phyloP scores from a whole-genome alignment of 192 early-diverging fungal species.

The Backusella macrospora region DNA sequence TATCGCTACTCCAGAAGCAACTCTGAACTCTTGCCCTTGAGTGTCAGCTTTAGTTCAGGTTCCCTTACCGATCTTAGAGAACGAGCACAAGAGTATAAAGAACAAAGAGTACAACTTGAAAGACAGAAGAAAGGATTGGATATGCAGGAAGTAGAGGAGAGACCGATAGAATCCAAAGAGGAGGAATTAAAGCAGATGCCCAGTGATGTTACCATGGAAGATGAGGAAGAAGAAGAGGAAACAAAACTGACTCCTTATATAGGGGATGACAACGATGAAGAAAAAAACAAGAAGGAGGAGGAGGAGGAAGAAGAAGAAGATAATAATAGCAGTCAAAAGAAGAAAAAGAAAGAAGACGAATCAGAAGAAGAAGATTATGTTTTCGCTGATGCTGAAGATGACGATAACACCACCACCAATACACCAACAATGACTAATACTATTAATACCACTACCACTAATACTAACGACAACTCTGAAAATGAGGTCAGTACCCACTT shows the following conservation, averaged over 20 bases:
- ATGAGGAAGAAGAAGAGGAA: constrained; percentile 19
- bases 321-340: too few species aligned
- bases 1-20: not conserved
- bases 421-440: not conserved
- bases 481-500: not conserved
- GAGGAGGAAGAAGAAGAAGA: constrained; percentile 32
- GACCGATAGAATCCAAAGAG: not conserved
- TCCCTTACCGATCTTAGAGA: constrained; percentile 21
- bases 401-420: not conserved
- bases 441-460: not conserved
- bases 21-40: constrained; percentile 15
- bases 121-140: not conserved
- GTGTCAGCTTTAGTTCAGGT: not conserved
- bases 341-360: not conserved
- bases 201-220: not conserved
- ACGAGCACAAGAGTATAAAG: constrained; percentile 6
- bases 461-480: not conserved
- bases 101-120: not conserved
- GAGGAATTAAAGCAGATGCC: too few species aligned
- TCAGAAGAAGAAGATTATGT: not conserved
- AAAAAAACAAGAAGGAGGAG: not conserved
- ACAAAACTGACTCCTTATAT: not conserved
- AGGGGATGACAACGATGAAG: not conserved
- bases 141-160: not conserved
- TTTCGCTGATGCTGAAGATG: not conserved